Conservation (phyloP, 148 eudicot species). For the Simmondsia chinensis region DNA sequence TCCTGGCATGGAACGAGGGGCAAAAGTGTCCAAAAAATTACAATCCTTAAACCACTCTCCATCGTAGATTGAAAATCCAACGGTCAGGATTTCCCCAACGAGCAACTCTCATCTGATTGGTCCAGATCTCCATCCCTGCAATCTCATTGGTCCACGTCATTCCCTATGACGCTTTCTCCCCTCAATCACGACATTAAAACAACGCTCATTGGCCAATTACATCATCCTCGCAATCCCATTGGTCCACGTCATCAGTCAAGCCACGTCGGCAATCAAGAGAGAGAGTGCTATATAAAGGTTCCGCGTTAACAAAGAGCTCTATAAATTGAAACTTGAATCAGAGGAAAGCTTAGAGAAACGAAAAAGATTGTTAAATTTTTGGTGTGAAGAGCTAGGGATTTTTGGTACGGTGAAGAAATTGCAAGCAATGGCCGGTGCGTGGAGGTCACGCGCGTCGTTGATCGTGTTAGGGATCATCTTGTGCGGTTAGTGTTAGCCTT, state of each 20-base stretch:
- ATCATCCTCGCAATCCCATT: constrained; percentile 9
- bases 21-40: no score
- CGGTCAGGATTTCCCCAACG: constrained; percentile 19
- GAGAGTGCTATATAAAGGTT: not conserved
- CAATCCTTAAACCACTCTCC: not conserved
- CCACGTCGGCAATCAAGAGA: no score
- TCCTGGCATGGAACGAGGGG: no score
- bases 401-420: no score
- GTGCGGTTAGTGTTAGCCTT: constrained; percentile 32
- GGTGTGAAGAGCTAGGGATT: no score
- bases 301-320: not conserved
- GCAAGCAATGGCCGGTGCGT: constrained; percentile 39
- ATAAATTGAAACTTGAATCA: not conserved
- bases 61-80: not conserved
- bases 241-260: constrained; percentile 47
- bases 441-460: constrained; percentile 33
- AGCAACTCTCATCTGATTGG: constrained; percentile 5
- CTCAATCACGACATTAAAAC: not conserved
- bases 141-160: constrained; percentile 37
- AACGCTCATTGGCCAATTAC: constrained; percentile 15
- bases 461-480: constrained; percentile 34
- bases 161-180: constrained; percentile 16
- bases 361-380: not conserved
- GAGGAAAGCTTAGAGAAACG: not conserved
- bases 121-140: not conserved